Evolutionary conservation across 176 grass and related monocot species (phyloP).

Genomic region (Oryza rufipogon): DNA sequence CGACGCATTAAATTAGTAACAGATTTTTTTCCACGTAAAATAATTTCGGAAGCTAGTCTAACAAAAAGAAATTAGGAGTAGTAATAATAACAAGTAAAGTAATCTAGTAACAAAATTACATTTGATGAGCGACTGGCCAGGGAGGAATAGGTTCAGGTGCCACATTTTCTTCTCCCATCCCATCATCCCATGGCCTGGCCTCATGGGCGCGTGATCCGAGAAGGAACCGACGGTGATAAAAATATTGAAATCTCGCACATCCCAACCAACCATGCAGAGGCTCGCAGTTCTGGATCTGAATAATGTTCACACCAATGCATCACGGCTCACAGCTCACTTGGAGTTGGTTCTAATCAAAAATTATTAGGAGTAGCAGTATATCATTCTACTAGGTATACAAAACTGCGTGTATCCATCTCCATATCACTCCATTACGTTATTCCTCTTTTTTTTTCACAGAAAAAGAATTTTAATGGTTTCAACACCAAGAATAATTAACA

Average conservation of each 20-base stretch:
- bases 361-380: neutral
- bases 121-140: too few species aligned
- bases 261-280: neutral
- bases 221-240: neutral
- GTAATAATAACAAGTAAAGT: too few species aligned
- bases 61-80: neutral
- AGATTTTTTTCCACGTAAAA: too few species aligned
- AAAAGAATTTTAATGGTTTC: constrained; percentile 18
- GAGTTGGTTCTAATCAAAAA: neutral
- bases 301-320: neutral
- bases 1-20: neutral
- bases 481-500: neutral
- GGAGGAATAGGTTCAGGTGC: neutral
- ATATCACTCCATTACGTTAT: neutral
- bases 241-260: neutral
- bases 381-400: neutral
- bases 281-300: neutral
- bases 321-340: too few species aligned
- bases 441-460: neutral
- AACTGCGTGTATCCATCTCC: neutral
- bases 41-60: neutral
- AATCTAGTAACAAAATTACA: too few species aligned
- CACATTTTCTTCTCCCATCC: neutral
- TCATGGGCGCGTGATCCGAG: constrained; percentile 2
- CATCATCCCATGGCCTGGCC: too few species aligned